phyloP scores from a whole-genome alignment of 306 rosid species.

The Heteromeles arbutifolia region DNA sequence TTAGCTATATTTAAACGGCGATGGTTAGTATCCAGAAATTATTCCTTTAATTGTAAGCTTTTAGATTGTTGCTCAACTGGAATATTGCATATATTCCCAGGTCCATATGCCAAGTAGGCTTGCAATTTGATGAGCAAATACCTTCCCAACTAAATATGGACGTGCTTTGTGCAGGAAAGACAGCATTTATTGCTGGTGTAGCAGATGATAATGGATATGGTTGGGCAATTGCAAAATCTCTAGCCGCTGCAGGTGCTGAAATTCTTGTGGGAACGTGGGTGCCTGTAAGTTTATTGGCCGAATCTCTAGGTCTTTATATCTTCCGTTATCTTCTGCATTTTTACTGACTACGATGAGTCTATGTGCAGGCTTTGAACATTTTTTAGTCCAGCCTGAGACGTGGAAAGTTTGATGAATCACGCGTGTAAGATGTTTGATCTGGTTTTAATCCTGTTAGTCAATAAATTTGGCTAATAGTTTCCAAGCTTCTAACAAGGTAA shows the following conservation, averaged over 20 bases:
- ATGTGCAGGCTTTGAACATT: conserved; percentile 77
- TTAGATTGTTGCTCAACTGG: neutral
- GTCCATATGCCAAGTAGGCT: neutral
- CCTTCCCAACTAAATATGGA: neutral
- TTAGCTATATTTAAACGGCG: neutral
- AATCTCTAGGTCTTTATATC: neutral
- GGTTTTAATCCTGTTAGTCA: conserved; percentile 1
- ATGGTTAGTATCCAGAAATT: neutral
- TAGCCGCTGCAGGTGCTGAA: conserved; percentile 97
- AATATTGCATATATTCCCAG: neutral
- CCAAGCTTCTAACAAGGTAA: conserved; percentile 14
- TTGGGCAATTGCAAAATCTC: conserved; percentile 99
- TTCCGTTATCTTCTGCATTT: neutral
- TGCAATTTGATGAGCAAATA: neutral
- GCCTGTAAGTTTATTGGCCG: conserved; percentile 60
- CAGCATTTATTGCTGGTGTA: conserved; percentile 93
- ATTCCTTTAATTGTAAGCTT: neutral
- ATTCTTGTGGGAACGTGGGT: conserved; percentile 98
- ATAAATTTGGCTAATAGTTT: neutral
- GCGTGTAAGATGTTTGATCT: conserved; percentile 41
- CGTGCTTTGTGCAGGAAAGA: conserved; percentile 53
- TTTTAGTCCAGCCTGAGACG: conserved; percentile 90
- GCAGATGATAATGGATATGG: conserved; percentile 98
- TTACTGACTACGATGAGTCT: conserved; percentile 16
- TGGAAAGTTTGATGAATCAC: conserved; percentile 89